Conservation (phyloP, 2,329 filamentous ascomycete species). For the Purpureocillium takamizusanense region DNA sequence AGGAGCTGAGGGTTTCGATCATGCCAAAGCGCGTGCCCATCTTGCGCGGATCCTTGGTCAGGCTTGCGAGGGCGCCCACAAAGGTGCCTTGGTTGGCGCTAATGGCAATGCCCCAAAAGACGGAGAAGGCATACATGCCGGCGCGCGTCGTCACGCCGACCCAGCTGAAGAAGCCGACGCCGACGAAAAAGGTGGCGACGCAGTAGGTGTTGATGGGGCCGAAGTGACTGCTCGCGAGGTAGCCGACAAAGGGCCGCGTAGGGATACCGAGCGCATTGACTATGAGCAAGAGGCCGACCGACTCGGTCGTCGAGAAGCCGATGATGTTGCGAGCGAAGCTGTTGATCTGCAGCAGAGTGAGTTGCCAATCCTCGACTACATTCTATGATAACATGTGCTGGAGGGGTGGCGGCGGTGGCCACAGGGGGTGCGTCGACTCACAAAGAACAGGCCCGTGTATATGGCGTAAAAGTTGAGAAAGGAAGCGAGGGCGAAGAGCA, state of each 20-base stretch:
- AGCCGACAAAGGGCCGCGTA: constrained; percentile 42
- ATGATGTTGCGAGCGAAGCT: constrained; percentile 32
- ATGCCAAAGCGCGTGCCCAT: constrained; percentile 38
- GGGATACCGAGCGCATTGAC: constrained; percentile 47
- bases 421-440: too few relatives aligned
- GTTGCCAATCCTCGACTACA: not conserved
- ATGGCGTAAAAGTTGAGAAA: constrained; percentile 34
- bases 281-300: constrained; percentile 46
- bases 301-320: constrained; percentile 36
- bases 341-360: constrained; percentile 26
- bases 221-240: constrained; percentile 40
- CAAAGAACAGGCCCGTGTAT: constrained; percentile 32
- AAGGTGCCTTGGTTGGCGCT: constrained; percentile 34
- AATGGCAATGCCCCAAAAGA: constrained; percentile 33
- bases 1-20: constrained; percentile 30
- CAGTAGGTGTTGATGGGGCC: constrained; percentile 49
- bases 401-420: too few relatives aligned
- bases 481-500: constrained; percentile 38
- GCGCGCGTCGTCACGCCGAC: constrained; percentile 32
- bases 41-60: constrained; percentile 32
- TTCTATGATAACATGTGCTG: too few relatives aligned
- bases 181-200: constrained; percentile 33
- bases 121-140: constrained; percentile 34
- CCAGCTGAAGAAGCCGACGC: constrained; percentile 46
- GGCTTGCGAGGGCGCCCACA: constrained; percentile 28